These are phyloP conservation scores for Termitomyces eurrhizus DNA, from an alignment of 768 basidiomycete genomes.

Conservation along the genomic window DNA sequence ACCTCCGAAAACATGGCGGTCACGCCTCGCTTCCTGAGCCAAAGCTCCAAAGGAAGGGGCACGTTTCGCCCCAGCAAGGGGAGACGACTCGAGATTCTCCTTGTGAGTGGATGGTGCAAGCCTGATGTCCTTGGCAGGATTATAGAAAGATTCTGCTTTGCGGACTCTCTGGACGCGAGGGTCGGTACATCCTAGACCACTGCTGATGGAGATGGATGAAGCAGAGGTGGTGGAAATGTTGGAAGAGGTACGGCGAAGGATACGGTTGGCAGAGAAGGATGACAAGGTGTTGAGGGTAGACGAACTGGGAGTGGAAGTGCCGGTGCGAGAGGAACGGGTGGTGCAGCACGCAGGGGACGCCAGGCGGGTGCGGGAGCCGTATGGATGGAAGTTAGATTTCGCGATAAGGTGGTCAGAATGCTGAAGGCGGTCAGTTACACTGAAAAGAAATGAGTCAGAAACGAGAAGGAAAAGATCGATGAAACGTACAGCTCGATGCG, in stretches of 20 bases:
- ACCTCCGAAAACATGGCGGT: conserved; percentile 12
- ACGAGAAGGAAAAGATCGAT: conserved; percentile 10
- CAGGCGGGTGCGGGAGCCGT: conserved; percentile 38
- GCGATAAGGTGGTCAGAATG: conserved; percentile 53
- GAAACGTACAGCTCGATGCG: conserved; percentile 57
- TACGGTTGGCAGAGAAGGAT: conserved; percentile 31
- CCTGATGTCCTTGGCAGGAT: conserved; percentile 28
- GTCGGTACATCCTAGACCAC: conserved; percentile 34
- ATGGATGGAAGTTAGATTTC: conserved; percentile 54
- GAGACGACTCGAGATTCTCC: conserved; percentile 14
- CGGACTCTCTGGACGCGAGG: conserved; percentile 50
- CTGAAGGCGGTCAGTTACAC: conserved; percentile 66
- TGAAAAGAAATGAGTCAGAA: conserved; percentile 21
- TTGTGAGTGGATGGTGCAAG: conserved; percentile 11
- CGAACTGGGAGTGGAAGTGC: conserved; percentile 61
- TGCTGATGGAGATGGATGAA: conserved; percentile 37
- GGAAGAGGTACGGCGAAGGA: conserved; percentile 42
- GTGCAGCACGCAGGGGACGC: conserved; percentile 37
- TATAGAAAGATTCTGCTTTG: conserved; percentile 45
- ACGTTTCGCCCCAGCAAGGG: conserved; percentile 41
- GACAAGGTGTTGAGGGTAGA: conserved; percentile 54
- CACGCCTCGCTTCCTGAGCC: conserved; percentile 26
- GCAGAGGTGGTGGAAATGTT: conserved; percentile 41
- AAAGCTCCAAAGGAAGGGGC: conserved; percentile 55
- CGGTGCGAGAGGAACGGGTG: conserved; percentile 40